Evolutionary conservation across 192 early-diverging fungal genomes (phyloP).

Genomic region (Coemansia sp.): DNA sequence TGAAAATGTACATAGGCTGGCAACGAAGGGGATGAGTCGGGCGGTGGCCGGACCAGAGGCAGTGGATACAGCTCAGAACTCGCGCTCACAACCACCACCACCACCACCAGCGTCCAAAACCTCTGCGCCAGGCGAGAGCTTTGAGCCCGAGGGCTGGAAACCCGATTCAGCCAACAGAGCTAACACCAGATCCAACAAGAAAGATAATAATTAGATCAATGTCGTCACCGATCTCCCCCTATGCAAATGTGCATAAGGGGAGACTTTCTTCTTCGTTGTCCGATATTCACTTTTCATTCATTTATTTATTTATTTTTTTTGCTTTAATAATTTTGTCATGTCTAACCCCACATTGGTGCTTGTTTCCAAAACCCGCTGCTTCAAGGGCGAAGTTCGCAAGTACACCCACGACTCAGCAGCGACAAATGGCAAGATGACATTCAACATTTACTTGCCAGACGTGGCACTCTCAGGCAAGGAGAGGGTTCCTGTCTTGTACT

Average conservation of each 20-base stretch:
- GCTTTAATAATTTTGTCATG: conserved; percentile 13
- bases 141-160: conserved; percentile 37
- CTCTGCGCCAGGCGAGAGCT: conserved; percentile 31
- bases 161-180: not conserved
- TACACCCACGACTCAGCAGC: conserved; percentile 68
- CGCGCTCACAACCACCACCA: conserved; percentile 10
- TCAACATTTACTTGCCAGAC: conserved; percentile 76
- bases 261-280: not conserved
- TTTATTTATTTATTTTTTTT: not conserved
- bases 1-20: conserved; percentile 27
- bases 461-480: conserved; percentile 21
- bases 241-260: too few relatives aligned
- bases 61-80: not conserved
- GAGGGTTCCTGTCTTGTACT: conserved; percentile 62
- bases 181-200: not conserved
- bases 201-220: not conserved
- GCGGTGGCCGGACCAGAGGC: not conserved
- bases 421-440: conserved; percentile 73
- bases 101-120: conserved; percentile 15
- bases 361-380: conserved; percentile 66
- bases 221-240: not conserved
- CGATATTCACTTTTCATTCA: not conserved
- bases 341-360: conserved; percentile 23
- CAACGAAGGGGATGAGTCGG: conserved; percentile 12
- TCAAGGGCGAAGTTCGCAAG: conserved; percentile 71